phyloP scores from a whole-genome alignment of 768 basidiomycete species.

The Suillus placidus region DNA sequence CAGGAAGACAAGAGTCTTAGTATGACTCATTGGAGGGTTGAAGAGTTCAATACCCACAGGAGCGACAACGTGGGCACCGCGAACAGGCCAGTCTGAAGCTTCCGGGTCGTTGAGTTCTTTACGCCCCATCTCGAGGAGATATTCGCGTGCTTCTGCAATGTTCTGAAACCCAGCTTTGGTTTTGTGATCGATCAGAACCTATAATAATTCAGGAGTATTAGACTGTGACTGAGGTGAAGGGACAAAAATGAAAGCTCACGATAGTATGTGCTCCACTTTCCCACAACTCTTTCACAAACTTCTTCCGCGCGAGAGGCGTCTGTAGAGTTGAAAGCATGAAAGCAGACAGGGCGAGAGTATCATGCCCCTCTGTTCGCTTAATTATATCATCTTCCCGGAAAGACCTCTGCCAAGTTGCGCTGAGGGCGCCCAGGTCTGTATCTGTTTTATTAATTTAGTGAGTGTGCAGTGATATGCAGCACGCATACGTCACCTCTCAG shows the following conservation, averaged over 20 bases:
- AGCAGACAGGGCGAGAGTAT: constrained; percentile 76
- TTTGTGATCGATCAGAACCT: constrained; percentile 89
- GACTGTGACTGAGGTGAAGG: neutral
- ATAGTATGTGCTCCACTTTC: constrained; percentile 85
- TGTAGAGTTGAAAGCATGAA: constrained; percentile 82
- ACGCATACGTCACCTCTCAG: constrained; percentile 47
- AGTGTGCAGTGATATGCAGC: constrained; percentile 8
- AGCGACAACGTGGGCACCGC: constrained; percentile 83
- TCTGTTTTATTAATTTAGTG: constrained; percentile 39
- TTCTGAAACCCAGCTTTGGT: constrained; percentile 73
- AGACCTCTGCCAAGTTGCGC: constrained; percentile 56
- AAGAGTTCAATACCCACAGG: constrained; percentile 58
- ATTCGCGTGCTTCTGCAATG: constrained; percentile 77
- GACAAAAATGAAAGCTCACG: constrained; percentile 43
- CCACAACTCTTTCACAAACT: constrained; percentile 85
- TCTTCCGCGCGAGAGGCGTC: constrained; percentile 60
- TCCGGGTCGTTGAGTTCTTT: constrained; percentile 57
- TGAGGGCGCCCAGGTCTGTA: constrained; percentile 47
- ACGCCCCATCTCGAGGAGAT: constrained; percentile 64
- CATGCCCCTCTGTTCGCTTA: constrained; percentile 44
- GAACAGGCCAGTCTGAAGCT: constrained; percentile 36
- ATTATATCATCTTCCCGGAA: constrained; percentile 53
- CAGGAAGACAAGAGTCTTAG: constrained; percentile 4
- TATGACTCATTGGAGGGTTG: constrained; percentile 9
- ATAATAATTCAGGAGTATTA: constrained; percentile 12